These are phyloP conservation scores for Durusdinium trenchii DNA, from an alignment of 73 alveolate genomes.

Conservation along the genomic window DNA sequence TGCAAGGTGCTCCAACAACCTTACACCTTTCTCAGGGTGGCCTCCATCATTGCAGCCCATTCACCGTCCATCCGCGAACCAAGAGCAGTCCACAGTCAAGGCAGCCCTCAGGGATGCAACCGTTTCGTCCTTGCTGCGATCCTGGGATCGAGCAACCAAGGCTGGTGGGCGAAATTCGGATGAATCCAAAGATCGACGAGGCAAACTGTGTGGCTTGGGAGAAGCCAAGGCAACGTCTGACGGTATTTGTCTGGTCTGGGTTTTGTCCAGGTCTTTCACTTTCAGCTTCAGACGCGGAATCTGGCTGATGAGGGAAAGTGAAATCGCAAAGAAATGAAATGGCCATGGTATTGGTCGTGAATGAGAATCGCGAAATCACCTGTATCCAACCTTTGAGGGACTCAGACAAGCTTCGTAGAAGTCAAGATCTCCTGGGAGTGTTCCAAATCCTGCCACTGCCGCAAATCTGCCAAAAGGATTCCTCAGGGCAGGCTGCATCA, in stretches of 20 bases:
- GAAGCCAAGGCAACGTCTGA: too few species aligned
- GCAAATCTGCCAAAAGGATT: conserved; percentile 88
- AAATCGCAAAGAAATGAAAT: too few species aligned
- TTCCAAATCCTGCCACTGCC: conserved; percentile 92
- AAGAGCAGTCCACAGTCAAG: conserved; percentile 85
- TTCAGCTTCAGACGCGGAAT: too few species aligned
- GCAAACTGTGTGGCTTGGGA: too few species aligned
- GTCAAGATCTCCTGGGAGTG: conserved; percentile 76
- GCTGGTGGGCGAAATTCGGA: too few species aligned
- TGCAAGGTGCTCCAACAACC: too few species aligned
- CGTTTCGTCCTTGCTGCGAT: conserved; percentile 80
- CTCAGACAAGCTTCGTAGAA: conserved; percentile 43
- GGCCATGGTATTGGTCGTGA: not conserved
- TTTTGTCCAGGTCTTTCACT: too few species aligned
- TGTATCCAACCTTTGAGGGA: not conserved
- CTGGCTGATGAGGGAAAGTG: too few species aligned
- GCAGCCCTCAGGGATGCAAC: conserved; percentile 68
- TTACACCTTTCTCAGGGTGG: too few species aligned
- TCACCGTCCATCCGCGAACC: conserved; percentile 88
- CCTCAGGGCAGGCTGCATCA: conserved; percentile 7
- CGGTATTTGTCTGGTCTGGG: too few species aligned
- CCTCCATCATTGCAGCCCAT: too few species aligned
- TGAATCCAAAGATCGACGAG: too few species aligned
- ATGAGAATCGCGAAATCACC: not conserved
- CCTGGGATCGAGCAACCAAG: not conserved